Evolutionary conservation across 139 green algal genomes (phyloP).

Genomic region (Chlamydomonas sp.): DNA sequence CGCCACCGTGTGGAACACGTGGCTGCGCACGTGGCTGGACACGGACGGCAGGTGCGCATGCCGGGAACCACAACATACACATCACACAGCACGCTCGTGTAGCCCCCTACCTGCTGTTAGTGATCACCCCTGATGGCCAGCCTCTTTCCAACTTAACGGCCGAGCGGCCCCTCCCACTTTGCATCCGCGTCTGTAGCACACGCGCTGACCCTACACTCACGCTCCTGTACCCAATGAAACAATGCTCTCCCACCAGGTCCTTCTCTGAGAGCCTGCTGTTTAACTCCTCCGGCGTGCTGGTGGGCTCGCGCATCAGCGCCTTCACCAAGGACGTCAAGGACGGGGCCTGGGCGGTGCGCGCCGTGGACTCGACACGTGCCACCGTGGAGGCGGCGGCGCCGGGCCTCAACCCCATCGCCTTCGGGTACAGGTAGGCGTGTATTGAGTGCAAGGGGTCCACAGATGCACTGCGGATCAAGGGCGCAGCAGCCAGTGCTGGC

Average conservation of each 20-base stretch:
- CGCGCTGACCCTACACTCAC: neutral
- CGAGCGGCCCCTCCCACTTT: neutral
- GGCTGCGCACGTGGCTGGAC: slow-evolving; percentile 36
- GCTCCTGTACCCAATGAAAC: neutral
- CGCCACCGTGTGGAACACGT: slow-evolving; percentile 22
- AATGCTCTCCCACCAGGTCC: neutral
- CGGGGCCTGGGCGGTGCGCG: slow-evolving; percentile 25
- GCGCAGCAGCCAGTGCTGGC: too few species aligned
- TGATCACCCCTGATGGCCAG: neutral
- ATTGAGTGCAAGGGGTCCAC: too few species aligned
- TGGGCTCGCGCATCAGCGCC: neutral
- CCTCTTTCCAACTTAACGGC: neutral
- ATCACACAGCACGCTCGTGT: too few species aligned
- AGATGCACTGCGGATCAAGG: too few species aligned
- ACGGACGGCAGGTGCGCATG: slow-evolving; percentile 1
- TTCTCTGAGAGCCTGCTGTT: neutral
- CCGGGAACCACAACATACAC: slow-evolving; percentile 17
- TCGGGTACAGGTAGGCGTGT: neutral
- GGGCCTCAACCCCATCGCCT: slow-evolving; percentile 29
- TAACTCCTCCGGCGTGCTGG: neutral
- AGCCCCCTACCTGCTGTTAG: too few species aligned
- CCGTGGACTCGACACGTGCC: slow-evolving; percentile 20
- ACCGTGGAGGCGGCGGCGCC: slow-evolving; percentile 6
- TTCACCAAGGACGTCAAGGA: neutral
- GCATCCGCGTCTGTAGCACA: neutral